Evolutionary conservation across 2,329 filamentous ascomycete genomes (phyloP), one percentile per base, ranked within the genome.

Genomic region (Pseudogymnoascus sp.): DNA sequence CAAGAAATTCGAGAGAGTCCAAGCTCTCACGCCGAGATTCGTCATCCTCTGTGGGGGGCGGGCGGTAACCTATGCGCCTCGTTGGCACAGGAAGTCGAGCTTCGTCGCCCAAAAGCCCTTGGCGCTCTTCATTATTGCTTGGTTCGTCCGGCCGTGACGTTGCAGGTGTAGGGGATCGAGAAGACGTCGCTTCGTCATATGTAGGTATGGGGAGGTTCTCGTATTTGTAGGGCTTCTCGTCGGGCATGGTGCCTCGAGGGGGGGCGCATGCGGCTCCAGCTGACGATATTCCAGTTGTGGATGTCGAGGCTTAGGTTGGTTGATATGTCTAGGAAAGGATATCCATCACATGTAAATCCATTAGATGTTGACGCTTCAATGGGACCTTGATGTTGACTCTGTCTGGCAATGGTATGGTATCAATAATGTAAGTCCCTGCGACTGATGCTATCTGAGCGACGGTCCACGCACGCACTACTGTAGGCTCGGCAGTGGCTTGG

Each of bases 1-100:
- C 63, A 77, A 86, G 66, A 81, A 77, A 74, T 76, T 68, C 68
- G 63, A 70, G 69, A 41, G 71, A 69, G 42, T 74, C 69, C 39
- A 70, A 66, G 60, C 68, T 70, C 10, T 68, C 66, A 38, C 68
- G 65, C 21, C 44, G 59, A 4, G 65, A 85, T 65, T 92, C 88
- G 64, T 86, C 88, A 63, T 91, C 92, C 74, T 94, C 89, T 65
- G 93, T 92, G 1, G 89, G 92, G 1, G 93, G 92, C 38, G 88
- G 83, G 33, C 86, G 86, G 74, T 97, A 96, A 66, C 85, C 85
- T 55, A 74, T 73, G 38, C 78, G 77, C 63, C 80, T 78, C 62
- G 77, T 72, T 39, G 74, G 72, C 58, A 75, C 65, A 51, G 75
- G 70, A 63, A 75, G 71, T 63, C 73, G 68, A 58, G 72, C 73